Base-by-base conservation (phyloP, 768 basidiomycete genomes). In the Candolleomyces efflorescens region DNA sequence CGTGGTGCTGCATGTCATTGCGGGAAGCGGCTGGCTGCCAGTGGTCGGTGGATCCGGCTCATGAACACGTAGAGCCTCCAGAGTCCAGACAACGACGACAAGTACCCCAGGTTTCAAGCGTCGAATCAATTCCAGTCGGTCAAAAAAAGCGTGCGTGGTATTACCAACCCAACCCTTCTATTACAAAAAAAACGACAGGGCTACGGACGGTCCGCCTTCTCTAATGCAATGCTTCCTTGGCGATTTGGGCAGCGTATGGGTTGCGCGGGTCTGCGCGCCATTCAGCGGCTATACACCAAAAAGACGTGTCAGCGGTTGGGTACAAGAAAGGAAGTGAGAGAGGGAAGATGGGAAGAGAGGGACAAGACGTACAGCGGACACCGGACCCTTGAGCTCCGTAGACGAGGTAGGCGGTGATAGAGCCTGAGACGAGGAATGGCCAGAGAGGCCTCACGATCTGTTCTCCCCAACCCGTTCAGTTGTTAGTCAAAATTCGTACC, bases 221-320 rank as follows among this genome's bases (percentile, higher is more conserved):
- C 69, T 76, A 79, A 64, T 79, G 78, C 60, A 76, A 61, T 18
- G 79, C 71, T 68, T 87, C 81, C 69, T 82, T 84, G 54, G 91
- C 88, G 56, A 92, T 83, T 67, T 87, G 81, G 22, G 84, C 84
- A 10, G 86, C 87, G 72, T 91, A 90, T 38, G 90, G 91, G 79
- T 93, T 93, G 68, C 84, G 84, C 36, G 90, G 83, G 69, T 92
- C 88, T 64, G 84, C 86, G 63, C 83, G 82, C 69, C 81, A 91
- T 66, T 78, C 71, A 61, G 81, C 80, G 59, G 89, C 90, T 90
- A 59, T 23, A 22, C 51, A 55, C n/a, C n/a, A 39, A 60, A 59
- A 58, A 52, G 56, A 44, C 22, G 58, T 45, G 13, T 59, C 55
- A 60, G 43, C 17, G 32, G 52, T 41, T 12, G 45, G 26, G n/a